Conservation (phyloP, 108 stramenopile genomes). For the Mediolabrus comicus region DNA sequence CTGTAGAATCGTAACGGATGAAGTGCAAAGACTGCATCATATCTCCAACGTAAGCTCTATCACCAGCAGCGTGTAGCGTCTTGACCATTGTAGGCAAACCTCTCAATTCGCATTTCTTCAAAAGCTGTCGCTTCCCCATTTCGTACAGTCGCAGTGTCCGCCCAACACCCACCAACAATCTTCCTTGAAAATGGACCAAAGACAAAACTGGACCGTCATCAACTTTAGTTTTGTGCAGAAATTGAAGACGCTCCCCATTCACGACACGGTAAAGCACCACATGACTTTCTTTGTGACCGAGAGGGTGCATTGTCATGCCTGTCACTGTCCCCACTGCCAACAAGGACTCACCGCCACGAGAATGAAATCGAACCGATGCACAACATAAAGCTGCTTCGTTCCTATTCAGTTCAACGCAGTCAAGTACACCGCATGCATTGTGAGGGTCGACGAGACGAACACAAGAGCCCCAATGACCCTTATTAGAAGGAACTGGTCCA, state of each 20-base stretch:
- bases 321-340: constrained; percentile 94
- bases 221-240: constrained; percentile 91
- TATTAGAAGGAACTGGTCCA: constrained; percentile 84
- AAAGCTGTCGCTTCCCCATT: constrained; percentile 95
- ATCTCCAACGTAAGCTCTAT: constrained; percentile 90
- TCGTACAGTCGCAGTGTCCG: constrained; percentile 88
- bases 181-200: constrained; percentile 90
- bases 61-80: constrained; percentile 82
- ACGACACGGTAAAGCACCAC: constrained; percentile 85
- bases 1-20: constrained; percentile 85
- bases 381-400: constrained; percentile 96
- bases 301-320: constrained; percentile 87
- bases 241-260: constrained; percentile 81
- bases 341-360: constrained; percentile 91
- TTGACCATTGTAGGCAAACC: constrained; percentile 88
- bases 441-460: constrained; percentile 92
- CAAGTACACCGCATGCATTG: constrained; percentile 71
- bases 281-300: constrained; percentile 63
- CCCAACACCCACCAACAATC: constrained; percentile 94
- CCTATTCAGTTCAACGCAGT: constrained; percentile 86
- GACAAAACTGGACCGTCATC: constrained; percentile 93
- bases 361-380: constrained; percentile 87
- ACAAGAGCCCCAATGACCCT: constrained; percentile 94
- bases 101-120: constrained; percentile 94
- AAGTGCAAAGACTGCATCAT: constrained; percentile 89